Percentiles rank a stretch among this genome's conserved stretches.
These are phyloP conservation scores for Lonicera japonica DNA, from an alignment of 129 eudicot species.

Conservation along the genomic window DNA sequence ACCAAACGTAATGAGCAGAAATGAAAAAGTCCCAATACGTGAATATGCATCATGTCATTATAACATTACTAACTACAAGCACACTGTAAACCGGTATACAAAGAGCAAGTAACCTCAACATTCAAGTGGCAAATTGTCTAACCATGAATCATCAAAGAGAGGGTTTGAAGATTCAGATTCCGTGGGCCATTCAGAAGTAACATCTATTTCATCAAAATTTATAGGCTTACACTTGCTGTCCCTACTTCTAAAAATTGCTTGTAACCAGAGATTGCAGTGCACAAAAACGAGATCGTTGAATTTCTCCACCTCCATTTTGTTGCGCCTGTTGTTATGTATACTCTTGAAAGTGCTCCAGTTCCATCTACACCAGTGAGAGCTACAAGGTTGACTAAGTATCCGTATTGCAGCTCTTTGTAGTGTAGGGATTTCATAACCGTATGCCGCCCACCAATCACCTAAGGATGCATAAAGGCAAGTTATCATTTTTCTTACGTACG, in stretches of 20 bases:
- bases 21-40: too few relatives aligned
- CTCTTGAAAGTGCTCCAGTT: slow-evolving; percentile 39
- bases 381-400: slow-evolving; percentile 45
- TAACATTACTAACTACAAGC: background rate
- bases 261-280: slow-evolving; percentile 51
- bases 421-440: slow-evolving; percentile 45
- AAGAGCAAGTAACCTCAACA: slow-evolving; percentile 10
- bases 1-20: too few relatives aligned
- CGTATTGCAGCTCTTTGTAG: slow-evolving; percentile 32
- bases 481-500: too few relatives aligned
- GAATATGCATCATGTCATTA: too few relatives aligned
- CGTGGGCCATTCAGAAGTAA: slow-evolving; percentile 31
- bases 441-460: slow-evolving; percentile 51
- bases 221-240: slow-evolving; percentile 19
- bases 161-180: slow-evolving; percentile 22
- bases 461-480: background rate
- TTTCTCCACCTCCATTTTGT: slow-evolving; percentile 20
- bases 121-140: slow-evolving; percentile 21
- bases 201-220: slow-evolving; percentile 31
- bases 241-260: slow-evolving; percentile 30
- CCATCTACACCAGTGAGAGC: slow-evolving; percentile 49
- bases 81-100: background rate
- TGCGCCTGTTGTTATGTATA: slow-evolving; percentile 19
- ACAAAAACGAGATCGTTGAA: slow-evolving; percentile 33
- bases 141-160: slow-evolving; percentile 29